Percentiles rank a stretch among this genome's conserved stretches.
These are phyloP conservation scores for Acacia melanoxylon DNA, from an alignment of 306 rosid species.

Conservation along the genomic window DNA sequence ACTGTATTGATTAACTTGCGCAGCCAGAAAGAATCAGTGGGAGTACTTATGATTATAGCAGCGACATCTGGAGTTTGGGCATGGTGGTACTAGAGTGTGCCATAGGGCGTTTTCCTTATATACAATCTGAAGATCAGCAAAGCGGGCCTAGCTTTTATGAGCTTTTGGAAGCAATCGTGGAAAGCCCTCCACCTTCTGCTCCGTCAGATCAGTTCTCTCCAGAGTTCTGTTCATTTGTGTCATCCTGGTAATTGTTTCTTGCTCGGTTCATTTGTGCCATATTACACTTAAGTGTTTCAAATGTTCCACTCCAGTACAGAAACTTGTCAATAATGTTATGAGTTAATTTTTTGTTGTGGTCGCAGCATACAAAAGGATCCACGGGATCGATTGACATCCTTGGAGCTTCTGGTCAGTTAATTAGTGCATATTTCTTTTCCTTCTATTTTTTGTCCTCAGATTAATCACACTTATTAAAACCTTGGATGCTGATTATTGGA, in stretches of 20 bases:
- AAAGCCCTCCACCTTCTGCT: conserved; percentile 91
- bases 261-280: neutral
- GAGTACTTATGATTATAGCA: conserved; percentile 85
- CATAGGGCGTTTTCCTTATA: conserved; percentile 89
- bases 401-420: conserved; percentile 87
- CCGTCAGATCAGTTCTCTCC: conserved; percentile 97
- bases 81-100: conserved; percentile 98
- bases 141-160: conserved; percentile 92
- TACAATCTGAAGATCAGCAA: conserved; percentile 91
- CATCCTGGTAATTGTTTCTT: conserved; percentile 69
- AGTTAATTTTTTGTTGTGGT: conserved; percentile 31
- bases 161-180: conserved; percentile 87
- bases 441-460: neutral
- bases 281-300: conserved; percentile 20
- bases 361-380: conserved; percentile 96
- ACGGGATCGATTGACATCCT: conserved; percentile 65
- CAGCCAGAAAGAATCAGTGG: conserved; percentile 98
- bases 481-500: conserved; percentile 18
- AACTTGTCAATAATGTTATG: conserved; percentile 1
- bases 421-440: neutral
- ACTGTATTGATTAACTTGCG: conserved; percentile 31
- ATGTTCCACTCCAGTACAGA: neutral
- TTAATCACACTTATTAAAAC: neutral
- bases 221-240: conserved; percentile 87
- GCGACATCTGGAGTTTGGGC: conserved; percentile 98